phyloP scores from a whole-genome alignment of 1,284 basidiomycete species.

The Ustilago lituana region DNA sequence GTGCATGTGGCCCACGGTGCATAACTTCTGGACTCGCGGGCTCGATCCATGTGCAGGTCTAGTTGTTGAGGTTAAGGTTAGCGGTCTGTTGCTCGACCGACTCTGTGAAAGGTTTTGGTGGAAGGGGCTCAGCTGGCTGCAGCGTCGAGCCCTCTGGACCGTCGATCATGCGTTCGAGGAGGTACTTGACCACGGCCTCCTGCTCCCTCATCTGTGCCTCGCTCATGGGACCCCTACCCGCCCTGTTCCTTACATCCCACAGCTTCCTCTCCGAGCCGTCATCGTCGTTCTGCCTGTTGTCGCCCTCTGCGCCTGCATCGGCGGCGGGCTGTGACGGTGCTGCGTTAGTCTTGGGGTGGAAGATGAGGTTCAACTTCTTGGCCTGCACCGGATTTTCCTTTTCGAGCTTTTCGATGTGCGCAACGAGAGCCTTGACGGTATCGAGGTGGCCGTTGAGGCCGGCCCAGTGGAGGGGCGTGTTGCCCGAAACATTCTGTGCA shows the following conservation, averaged over 20 bases:
- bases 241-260: constrained; percentile 64
- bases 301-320: constrained; percentile 7
- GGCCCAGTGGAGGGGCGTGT: constrained; percentile 66
- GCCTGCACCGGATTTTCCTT: constrained; percentile 30
- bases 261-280: constrained; percentile 54
- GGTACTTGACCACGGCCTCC: constrained; percentile 61
- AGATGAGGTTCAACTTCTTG: constrained; percentile 30
- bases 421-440: constrained; percentile 49
- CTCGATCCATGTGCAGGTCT: background rate
- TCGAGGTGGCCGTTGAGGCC: constrained; percentile 64
- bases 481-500: constrained; percentile 59
- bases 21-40: too few species aligned
- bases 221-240: constrained; percentile 64
- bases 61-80: constrained; percentile 24
- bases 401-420: constrained; percentile 54
- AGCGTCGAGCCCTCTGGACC: constrained; percentile 29
- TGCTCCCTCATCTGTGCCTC: constrained; percentile 65
- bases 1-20: too few species aligned
- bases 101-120: constrained; percentile 8
- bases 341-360: constrained; percentile 22
- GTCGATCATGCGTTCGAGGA: constrained; percentile 56
- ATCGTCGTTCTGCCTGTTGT: constrained; percentile 24
- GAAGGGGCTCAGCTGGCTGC: constrained; percentile 27
- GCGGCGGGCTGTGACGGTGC: constrained; percentile 1
- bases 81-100: constrained; percentile 21